Base-by-base conservation (phyloP, 345 rosid genomes). In the Limnanthes douglasii region DNA sequence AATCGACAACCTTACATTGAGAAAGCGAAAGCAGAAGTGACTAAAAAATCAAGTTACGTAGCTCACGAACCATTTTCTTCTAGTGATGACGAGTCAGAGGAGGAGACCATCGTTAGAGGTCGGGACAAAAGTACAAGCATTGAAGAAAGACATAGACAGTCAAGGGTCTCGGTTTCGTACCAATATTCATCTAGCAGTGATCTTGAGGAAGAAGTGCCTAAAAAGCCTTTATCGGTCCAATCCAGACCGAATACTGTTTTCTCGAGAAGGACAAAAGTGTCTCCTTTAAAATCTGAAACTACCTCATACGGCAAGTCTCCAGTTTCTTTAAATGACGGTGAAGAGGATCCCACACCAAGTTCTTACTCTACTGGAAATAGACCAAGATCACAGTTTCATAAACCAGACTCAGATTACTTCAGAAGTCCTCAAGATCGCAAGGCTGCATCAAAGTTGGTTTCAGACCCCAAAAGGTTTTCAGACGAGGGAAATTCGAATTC, bases 181-280 rank as follows among this genome's bases (percentile, higher is more conserved):
- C 53, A 46, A 25, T 73, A 51, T 28, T 46, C 72, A 0, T 60
- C 34, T 28, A 24, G 46, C 11, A 65, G 54, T 21, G 74, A 48
- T 43, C 51, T 57, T 15, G 65, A 68, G 29, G 66, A 65, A 32
- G 69, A 58, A 17, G 28, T 48, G 39, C 39, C 30, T 23, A 46
- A 60, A 43, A 50, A 45, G 54, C 54, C 61, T 52, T 48, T 39
- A 28, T 25, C 41, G 29, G 47, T 39, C 24, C 57, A 51, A 43
- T 21, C 53, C 31, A 53, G 13, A 35, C 8, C 37, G 10, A 60
- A 44, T 25, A 12, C 63, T 46, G 57, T 39, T 16, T 30, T 69
- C 37, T 83, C 97, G 46, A 56, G 60, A 39, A 76, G 95, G 61
- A 78, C 90, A 27, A 77, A 57, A 28, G 51, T 54, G 12, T 46